phyloP scores from a whole-genome alignment of 129 eudicot species.

The Saposhnikovia divaricata region DNA sequence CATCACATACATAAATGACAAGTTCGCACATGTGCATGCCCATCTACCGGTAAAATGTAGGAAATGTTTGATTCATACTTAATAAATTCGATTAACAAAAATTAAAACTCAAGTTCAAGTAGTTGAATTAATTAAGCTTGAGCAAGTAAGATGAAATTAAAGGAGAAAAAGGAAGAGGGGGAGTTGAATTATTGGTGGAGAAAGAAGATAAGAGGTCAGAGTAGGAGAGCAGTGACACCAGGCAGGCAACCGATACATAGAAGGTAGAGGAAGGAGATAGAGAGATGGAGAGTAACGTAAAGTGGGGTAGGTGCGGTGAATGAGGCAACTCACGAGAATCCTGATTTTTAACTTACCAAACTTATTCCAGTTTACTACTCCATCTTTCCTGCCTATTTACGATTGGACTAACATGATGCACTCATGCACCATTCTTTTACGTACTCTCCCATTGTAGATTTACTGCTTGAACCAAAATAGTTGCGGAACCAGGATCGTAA shows the following conservation, averaged over 20 bases:
- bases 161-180: background rate
- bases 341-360: background rate
- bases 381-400: background rate
- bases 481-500: too few relatives aligned
- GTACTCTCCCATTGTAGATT: too few relatives aligned
- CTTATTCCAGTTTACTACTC: background rate
- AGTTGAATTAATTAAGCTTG: background rate
- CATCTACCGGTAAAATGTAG: too few relatives aligned
- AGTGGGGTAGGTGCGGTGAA: slow-evolving; percentile 3
- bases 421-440: too few relatives aligned
- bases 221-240: background rate
- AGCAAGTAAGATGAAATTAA: background rate
- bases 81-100: too few relatives aligned
- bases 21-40: too few relatives aligned
- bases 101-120: too few relatives aligned
- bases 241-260: background rate
- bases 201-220: background rate
- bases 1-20: too few relatives aligned
- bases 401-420: too few relatives aligned
- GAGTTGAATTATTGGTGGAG: background rate
- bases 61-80: too few relatives aligned
- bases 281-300: background rate
- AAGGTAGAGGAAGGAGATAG: background rate
- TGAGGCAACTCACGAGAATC: background rate
- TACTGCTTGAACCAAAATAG: too few relatives aligned